phyloP scores from a whole-genome alignment of 208 protist genomes.

The Crithidia acanthocephali region DNA sequence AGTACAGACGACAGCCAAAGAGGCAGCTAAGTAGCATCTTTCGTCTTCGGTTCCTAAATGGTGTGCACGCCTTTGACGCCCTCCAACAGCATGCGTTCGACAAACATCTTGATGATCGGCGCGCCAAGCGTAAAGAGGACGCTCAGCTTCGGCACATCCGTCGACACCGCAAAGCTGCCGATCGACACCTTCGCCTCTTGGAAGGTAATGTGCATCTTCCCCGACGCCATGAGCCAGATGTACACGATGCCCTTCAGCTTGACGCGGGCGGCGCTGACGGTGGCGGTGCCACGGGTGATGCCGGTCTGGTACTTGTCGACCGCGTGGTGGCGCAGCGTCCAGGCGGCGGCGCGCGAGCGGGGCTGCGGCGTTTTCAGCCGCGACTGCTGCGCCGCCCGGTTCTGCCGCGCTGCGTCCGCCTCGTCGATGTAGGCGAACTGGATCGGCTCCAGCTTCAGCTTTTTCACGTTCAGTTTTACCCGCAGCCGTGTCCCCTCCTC shows the following conservation, averaged over 20 bases:
- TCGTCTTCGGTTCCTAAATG: slow-evolving; percentile 15
- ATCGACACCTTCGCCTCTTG: slow-evolving; percentile 43
- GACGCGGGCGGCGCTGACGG: slow-evolving; percentile 25
- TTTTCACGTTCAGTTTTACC: slow-evolving; percentile 41
- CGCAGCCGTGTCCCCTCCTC: slow-evolving; percentile 45
- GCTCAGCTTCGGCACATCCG: slow-evolving; percentile 52
- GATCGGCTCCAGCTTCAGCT: slow-evolving; percentile 47
- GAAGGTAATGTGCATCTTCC: slow-evolving; percentile 20
- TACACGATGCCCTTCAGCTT: slow-evolving; percentile 22
- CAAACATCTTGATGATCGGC: slow-evolving; percentile 45
- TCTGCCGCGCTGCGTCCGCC: slow-evolving; percentile 38
- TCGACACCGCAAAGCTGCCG: slow-evolving; percentile 48
- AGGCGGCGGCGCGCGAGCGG: slow-evolving; percentile 7
- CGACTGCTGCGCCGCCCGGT: slow-evolving; percentile 11
- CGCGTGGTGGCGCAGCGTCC: slow-evolving; percentile 1
- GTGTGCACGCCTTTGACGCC: slow-evolving; percentile 19
- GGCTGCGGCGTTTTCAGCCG: slow-evolving; percentile 1
- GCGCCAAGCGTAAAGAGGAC: slow-evolving; percentile 46
- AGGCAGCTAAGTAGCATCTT: too few relatives aligned
- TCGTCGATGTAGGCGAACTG: slow-evolving; percentile 66
- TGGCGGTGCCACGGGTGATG: slow-evolving; percentile 36
- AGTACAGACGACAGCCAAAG: too few relatives aligned
- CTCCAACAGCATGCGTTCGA: slow-evolving; percentile 35
- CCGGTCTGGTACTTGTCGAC: slow-evolving; percentile 24
- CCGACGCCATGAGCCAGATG: slow-evolving; percentile 33